Conservation (phyloP, 108 stramenopile genomes). For the Hondaea fermentalgiana region DNA sequence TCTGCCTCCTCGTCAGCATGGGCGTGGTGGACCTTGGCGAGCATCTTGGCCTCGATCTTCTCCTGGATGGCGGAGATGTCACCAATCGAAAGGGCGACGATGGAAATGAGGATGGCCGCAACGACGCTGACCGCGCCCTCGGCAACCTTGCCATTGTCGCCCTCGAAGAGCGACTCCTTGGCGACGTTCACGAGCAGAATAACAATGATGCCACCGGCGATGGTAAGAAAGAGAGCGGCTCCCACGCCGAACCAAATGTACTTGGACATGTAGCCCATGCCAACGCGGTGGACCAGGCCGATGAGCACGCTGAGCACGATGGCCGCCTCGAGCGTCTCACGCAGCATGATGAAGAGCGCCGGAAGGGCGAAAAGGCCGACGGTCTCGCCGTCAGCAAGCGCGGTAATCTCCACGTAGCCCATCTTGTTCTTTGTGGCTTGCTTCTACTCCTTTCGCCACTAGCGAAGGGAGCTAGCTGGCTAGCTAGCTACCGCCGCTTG, state of each 20-base stretch:
- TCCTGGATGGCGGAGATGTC: not conserved
- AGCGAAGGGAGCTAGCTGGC: no score
- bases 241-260: not conserved
- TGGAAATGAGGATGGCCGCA: not conserved
- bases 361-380: not conserved
- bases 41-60: not conserved
- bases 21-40: not conserved
- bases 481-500: no score
- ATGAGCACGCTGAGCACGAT: not conserved
- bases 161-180: not conserved
- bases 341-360: not conserved
- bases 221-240: not conserved
- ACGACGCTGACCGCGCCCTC: not conserved
- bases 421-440: not conserved
- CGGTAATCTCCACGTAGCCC: not conserved
- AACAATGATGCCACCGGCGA: not conserved
- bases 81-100: not conserved
- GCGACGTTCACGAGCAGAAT: not conserved
- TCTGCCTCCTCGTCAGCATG: no score
- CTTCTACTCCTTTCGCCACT: no score
- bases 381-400: not conserved
- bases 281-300: not conserved
- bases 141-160: not conserved
- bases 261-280: not conserved
- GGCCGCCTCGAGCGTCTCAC: constrained; percentile 17